phyloP scores from a whole-genome alignment of 441 rosid species.

The Populus tomentosa region DNA sequence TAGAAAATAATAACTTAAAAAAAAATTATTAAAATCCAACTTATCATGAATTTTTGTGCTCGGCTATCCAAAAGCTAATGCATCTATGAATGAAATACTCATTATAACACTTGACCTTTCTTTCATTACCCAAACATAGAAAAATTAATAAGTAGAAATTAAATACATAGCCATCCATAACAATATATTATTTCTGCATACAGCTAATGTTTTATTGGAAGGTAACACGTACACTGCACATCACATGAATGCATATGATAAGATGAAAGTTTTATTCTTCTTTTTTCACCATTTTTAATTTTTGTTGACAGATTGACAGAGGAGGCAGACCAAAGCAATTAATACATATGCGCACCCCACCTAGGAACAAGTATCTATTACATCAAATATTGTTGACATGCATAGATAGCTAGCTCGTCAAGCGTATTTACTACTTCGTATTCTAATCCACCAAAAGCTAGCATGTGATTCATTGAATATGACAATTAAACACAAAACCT shows the following conservation, averaged over 20 bases:
- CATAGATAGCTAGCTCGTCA: no score
- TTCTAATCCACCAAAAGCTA: not conserved
- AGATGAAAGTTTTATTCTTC: not conserved
- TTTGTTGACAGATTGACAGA: not conserved
- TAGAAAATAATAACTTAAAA: no score
- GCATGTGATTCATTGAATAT: not conserved
- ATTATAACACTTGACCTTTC: no score
- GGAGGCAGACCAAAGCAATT: not conserved
- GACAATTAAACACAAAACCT: no score
- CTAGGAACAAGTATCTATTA: not conserved
- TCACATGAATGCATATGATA: conserved; percentile 8
- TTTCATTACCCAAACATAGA: no score
- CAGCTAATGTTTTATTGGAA: conserved; percentile 9
- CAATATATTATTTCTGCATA: not conserved
- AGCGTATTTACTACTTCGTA: not conserved
- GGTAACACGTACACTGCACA: not conserved
- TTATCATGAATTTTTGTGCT: no score
- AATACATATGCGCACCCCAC: conserved; percentile 9
- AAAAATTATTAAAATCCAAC: no score
- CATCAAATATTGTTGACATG: not conserved
- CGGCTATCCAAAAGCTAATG: no score
- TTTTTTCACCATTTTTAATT: not conserved
- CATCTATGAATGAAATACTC: no score
- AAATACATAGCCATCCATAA: not conserved
- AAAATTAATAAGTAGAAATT: no score